These are phyloP conservation scores for Heterobasidion irregulare DNA, from an alignment of 1,284 basidiomycete species.

Conservation along the genomic window DNA sequence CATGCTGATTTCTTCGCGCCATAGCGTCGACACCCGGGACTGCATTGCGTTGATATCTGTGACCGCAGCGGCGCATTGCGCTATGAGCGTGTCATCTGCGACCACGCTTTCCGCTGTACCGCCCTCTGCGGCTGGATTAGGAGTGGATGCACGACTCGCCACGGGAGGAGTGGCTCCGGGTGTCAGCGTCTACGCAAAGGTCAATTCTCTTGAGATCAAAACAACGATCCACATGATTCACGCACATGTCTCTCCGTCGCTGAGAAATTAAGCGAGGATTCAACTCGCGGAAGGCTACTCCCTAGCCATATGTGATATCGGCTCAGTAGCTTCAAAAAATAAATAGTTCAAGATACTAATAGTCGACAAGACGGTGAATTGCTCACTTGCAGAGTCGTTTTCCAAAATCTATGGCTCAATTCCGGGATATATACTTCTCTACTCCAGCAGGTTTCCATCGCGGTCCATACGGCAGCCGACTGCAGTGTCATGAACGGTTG, in stretches of 20 bases:
- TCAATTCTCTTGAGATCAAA: conserved; percentile 1
- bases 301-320: conserved; percentile 75
- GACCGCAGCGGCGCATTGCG: conserved; percentile 55
- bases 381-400: conserved; percentile 60
- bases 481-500: conserved; percentile 51
- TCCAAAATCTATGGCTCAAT: conserved; percentile 80
- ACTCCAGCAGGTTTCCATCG: conserved; percentile 77
- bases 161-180: conserved; percentile 14
- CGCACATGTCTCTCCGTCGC: conserved; percentile 25
- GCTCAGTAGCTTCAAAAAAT: conserved; percentile 45
- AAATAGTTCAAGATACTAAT: not conserved
- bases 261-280: conserved; percentile 22
- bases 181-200: conserved; percentile 6
- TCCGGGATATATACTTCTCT: conserved; percentile 79
- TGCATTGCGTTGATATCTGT: conserved; percentile 57
- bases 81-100: conserved; percentile 52
- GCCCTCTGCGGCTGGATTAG: conserved; percentile 37
- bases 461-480: conserved; percentile 62
- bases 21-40: conserved; percentile 41
- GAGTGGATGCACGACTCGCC: conserved; percentile 41
- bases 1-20: conserved; percentile 56
- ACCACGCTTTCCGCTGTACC: conserved; percentile 43
- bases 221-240: not conserved
- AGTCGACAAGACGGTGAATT: not conserved
- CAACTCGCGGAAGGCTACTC: conserved; percentile 31